Percentiles rank a stretch among this genome's conserved stretches.
These are phyloP conservation scores for Eragrostis tef DNA, from an alignment of 202 grass and related monocot genomes.

Conservation along the genomic window DNA sequence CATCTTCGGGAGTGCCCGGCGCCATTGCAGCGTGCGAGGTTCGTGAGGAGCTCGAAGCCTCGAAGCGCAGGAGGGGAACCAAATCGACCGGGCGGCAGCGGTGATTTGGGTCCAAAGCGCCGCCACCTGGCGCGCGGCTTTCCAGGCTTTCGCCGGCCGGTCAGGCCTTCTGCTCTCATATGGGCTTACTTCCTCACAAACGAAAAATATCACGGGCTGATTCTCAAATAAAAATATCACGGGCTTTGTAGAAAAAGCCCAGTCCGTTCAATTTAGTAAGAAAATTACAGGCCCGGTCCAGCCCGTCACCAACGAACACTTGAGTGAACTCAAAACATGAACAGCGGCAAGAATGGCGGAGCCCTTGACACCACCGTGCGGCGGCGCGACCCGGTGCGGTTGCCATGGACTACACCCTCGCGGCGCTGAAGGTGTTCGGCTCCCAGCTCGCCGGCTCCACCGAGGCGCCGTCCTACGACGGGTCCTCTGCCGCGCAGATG, in stretches of 20 bases:
- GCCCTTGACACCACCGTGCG: neutral
- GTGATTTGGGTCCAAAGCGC: neutral
- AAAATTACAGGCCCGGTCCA: no score
- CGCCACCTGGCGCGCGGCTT: no score
- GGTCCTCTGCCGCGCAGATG: constrained; percentile 47
- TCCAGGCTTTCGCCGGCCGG: neutral
- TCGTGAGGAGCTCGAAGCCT: constrained; percentile 13
- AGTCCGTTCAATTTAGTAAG: no score
- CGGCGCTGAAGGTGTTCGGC: constrained; percentile 79
- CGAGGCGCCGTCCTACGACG: constrained; percentile 30
- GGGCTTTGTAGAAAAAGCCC: no score
- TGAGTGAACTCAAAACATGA: neutral
- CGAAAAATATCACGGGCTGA: no score
- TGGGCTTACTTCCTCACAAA: no score
- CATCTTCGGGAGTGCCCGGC: constrained; percentile 1
- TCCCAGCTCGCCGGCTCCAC: constrained; percentile 57
- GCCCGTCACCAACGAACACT: neutral
- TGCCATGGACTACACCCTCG: constrained; percentile 75
- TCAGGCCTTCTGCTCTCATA: no score
- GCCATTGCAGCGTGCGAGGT: constrained; percentile 39
- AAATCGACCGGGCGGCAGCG: neutral
- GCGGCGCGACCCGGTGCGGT: neutral
- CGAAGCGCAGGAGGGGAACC: neutral
- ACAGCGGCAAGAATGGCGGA: neutral
- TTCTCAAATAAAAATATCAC: no score